Conservation (phyloP, 1,139 yeast genomes). For the Debaryomyces singareniensis region DNA sequence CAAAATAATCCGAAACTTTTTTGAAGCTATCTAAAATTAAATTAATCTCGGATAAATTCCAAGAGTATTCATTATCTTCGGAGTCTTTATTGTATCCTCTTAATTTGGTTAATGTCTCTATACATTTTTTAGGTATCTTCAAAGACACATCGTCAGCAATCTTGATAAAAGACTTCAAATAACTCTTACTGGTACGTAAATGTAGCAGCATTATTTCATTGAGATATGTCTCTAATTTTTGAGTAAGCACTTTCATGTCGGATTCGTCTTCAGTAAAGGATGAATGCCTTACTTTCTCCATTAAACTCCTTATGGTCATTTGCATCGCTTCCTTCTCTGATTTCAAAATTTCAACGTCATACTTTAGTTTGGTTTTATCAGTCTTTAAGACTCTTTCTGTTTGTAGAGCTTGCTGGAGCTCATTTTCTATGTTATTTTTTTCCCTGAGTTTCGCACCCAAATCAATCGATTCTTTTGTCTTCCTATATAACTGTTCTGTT, state of each 20-base stretch:
- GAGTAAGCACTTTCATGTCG: slow-evolving; percentile 14
- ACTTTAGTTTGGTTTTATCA: slow-evolving; percentile 42
- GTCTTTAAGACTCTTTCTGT: slow-evolving; percentile 44
- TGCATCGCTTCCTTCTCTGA: slow-evolving; percentile 32
- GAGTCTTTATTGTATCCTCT: slow-evolving; percentile 3
- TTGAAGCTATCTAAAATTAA: slow-evolving; percentile 42
- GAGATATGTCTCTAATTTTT: slow-evolving; percentile 29
- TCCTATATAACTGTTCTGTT: slow-evolving; percentile 21
- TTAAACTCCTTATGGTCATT: slow-evolving; percentile 22
- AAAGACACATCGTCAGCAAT: slow-evolving; percentile 56
- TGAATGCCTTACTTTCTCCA: background rate
- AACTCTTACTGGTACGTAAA: slow-evolving; percentile 32
- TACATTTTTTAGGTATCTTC: slow-evolving; percentile 47
- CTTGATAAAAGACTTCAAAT: slow-evolving; percentile 43
- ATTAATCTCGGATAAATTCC: slow-evolving; percentile 20
- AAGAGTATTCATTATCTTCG: slow-evolving; percentile 5
- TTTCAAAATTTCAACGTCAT: slow-evolving; percentile 32
- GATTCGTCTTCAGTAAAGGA: slow-evolving; percentile 28
- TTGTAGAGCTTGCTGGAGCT: slow-evolving; percentile 37
- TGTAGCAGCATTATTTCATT: slow-evolving; percentile 33
- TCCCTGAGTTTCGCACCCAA: slow-evolving; percentile 15
- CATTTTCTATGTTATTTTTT: slow-evolving; percentile 28
- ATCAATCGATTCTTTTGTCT: slow-evolving; percentile 19
- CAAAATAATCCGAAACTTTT: slow-evolving; percentile 51
- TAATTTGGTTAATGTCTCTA: slow-evolving; percentile 30